phyloP scores from a whole-genome alignment of 1,284 basidiomycete species.

The Schizophyllum commune region DNA sequence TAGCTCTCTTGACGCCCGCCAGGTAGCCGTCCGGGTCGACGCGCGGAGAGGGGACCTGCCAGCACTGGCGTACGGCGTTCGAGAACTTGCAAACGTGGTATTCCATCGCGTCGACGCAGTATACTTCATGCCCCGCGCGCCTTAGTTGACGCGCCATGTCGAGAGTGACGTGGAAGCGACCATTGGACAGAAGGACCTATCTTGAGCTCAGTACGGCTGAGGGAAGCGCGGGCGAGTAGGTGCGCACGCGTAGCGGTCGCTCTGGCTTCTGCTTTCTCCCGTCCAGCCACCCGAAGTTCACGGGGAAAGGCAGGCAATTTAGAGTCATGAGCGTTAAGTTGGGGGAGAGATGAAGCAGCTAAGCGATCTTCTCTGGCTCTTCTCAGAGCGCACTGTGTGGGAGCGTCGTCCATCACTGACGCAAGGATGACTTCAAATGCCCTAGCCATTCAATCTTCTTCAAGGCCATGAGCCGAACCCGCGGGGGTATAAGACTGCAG shows the following conservation, averaged over 20 bases:
- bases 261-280: neutral
- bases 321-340: neutral
- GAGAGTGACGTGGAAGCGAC: neutral
- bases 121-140: neutral
- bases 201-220: neutral
- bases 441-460: neutral
- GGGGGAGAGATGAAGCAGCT: neutral
- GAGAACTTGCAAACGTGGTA: constrained; percentile 17
- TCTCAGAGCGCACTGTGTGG: no score
- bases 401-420: neutral
- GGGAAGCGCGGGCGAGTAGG: neutral
- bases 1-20: constrained; percentile 7
- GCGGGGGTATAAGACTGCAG: no score
- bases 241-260: neutral
- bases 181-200: neutral
- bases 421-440: neutral
- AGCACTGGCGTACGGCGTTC: constrained; percentile 11
- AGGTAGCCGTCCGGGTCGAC: constrained; percentile 10
- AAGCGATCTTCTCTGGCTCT: neutral
- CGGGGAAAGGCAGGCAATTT: neutral
- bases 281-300: neutral
- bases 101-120: constrained; percentile 12
- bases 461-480: no score
- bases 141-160: neutral
- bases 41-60: constrained; percentile 10